phyloP scores from a whole-genome alignment of 1,284 basidiomycete species.

The Coniferiporia sulphurascens region DNA sequence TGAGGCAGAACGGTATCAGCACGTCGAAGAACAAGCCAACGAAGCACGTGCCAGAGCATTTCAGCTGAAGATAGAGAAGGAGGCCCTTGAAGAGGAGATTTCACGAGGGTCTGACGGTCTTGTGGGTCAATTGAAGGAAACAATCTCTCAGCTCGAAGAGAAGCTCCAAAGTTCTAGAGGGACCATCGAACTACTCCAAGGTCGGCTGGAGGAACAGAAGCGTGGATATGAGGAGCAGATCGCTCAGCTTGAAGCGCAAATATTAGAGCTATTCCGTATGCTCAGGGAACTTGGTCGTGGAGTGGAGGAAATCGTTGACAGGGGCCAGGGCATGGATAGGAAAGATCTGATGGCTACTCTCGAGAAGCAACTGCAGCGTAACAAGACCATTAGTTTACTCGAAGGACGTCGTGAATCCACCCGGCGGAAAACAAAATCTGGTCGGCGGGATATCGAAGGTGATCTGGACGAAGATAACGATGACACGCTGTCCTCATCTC shows the following conservation, averaged over 20 bases:
- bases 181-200: constrained; percentile 69
- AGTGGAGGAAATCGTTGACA: constrained; percentile 70
- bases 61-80: constrained; percentile 67
- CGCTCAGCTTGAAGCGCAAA: constrained; percentile 85
- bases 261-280: constrained; percentile 92
- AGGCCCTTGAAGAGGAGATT: constrained; percentile 75
- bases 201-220: constrained; percentile 79
- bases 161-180: constrained; percentile 77
- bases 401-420: constrained; percentile 58
- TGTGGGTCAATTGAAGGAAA: constrained; percentile 76
- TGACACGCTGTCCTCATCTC: constrained; percentile 30
- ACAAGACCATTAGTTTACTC: constrained; percentile 80
- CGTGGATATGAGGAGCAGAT: constrained; percentile 84
- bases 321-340: constrained; percentile 64
- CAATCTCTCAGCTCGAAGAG: constrained; percentile 73
- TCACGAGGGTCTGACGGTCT: constrained; percentile 78
- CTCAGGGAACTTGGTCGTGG: constrained; percentile 78
- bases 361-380: constrained; percentile 79
- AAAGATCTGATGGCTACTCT: constrained; percentile 77
- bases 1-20: constrained; percentile 82
- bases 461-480: constrained; percentile 31
- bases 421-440: constrained; percentile 26
- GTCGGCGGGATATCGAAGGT: constrained; percentile 22
- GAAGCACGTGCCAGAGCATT: constrained; percentile 62
- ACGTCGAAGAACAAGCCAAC: constrained; percentile 74